phyloP scores from a whole-genome alignment of 768 basidiomycete species.

The Boletus reticulatus region DNA sequence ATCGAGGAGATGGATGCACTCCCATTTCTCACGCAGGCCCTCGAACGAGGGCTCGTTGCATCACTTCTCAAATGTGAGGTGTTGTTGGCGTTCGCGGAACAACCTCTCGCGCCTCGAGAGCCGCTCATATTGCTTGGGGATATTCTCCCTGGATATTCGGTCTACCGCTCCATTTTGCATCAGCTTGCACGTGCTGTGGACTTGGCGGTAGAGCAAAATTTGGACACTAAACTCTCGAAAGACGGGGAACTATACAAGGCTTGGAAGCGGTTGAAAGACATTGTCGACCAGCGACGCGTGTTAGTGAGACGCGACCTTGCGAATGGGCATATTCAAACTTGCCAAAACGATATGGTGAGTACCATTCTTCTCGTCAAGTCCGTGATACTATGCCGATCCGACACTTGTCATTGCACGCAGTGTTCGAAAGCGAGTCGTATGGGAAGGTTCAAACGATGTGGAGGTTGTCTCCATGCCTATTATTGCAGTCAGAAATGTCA shows the following conservation, averaged over 20 bases:
- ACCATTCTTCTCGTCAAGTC: background rate
- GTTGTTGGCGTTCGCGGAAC: constrained; percentile 18
- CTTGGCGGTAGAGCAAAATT: background rate
- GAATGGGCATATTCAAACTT: constrained; percentile 23
- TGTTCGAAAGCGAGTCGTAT: constrained; percentile 19
- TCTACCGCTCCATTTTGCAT: constrained; percentile 25
- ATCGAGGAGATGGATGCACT: constrained; percentile 25
- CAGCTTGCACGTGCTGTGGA: constrained; percentile 10
- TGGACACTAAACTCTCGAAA: constrained; percentile 13
- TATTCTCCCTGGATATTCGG: constrained; percentile 23
- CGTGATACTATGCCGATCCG: background rate
- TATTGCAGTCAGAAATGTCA: constrained; percentile 29
- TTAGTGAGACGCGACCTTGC: constrained; percentile 16
- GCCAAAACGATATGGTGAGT: constrained; percentile 25
- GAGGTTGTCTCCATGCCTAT: constrained; percentile 28
- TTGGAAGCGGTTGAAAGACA: constrained; percentile 20
- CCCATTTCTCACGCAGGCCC: constrained; percentile 27
- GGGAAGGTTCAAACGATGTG: constrained; percentile 25
- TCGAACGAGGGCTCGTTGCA: constrained; percentile 17
- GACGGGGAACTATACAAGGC: constrained; percentile 19
- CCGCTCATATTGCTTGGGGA: constrained; percentile 11
- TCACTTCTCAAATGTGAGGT: constrained; percentile 26
- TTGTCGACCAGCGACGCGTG: constrained; percentile 18
- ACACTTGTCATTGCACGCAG: constrained; percentile 4
- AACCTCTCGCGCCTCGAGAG: constrained; percentile 3